A percentile compares a stretch with the other conserved stretches of the same genome.
phyloP scores from a whole-genome alignment of 1,284 basidiomycete genomes.

The Porogramme epimiltina region DNA sequence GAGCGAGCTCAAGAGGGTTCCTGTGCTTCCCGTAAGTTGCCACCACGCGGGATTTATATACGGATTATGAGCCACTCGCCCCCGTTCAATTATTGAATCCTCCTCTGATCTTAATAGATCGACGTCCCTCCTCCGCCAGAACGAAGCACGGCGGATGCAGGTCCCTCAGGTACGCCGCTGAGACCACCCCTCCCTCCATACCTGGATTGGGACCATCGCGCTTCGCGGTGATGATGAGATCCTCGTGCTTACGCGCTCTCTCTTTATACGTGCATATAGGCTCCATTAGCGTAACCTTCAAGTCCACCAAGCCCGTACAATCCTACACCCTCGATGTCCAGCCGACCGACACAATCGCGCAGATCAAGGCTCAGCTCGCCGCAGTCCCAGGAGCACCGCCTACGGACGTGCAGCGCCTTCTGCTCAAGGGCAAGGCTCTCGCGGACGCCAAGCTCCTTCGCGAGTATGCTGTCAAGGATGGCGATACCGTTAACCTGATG shows the following conservation, averaged over 20 bases:
- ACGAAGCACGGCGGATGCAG: conserved; percentile 39
- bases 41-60: no score
- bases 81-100: no score
- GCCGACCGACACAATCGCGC: conserved; percentile 76
- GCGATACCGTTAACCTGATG: conserved; percentile 82
- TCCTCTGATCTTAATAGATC: conserved; percentile 46
- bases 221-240: no score
- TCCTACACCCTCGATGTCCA: conserved; percentile 71
- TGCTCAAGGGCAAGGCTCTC: conserved; percentile 92
- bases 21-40: conserved; percentile 64
- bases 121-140: conserved; percentile 60
- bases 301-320: conserved; percentile 86
- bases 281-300: conserved; percentile 77
- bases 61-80: no score
- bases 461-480: conserved; percentile 83
- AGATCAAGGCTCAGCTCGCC: conserved; percentile 76
- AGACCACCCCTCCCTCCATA: neutral
- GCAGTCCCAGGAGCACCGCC: conserved; percentile 65
- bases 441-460: conserved; percentile 84
- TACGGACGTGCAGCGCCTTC: conserved; percentile 76
- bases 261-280: neutral
- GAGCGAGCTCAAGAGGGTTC: conserved; percentile 73
- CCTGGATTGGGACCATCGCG: no score
- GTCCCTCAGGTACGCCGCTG: conserved; percentile 37
- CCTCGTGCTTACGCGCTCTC: neutral